Evolutionary conservation across 805 yeast species (phyloP), one percentile per base, ranked within the genome.

Genomic region (Monosporozyma servazzii): DNA sequence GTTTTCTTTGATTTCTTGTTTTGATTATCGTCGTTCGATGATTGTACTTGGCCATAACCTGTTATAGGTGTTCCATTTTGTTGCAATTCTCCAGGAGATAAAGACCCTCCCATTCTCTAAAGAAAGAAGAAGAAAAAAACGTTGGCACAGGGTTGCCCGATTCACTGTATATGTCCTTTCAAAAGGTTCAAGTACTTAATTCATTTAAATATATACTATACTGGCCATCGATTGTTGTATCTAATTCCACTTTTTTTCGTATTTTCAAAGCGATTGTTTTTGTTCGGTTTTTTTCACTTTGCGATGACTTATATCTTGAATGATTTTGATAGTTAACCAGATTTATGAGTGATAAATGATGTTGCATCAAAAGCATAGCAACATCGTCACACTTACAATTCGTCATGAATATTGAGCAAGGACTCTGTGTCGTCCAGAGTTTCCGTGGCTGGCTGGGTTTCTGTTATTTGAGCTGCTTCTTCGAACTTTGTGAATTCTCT

Each of bases 321-420:
- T 7, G 27, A 25, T 25, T 5, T 25, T 5, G 27, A 25, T 25
- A 25, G 27, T 25, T 25, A 25, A 25, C 27, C 27, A 25, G 7
- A 25, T 7, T 25, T 5, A 25, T 25, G 5, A 25, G 27, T 25
- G 7, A 25, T 25, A 7, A 25, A 33, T 15, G 17, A 11, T 15
- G n/a, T 7, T 13, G 18, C 6, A 6, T 33, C 18, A 2, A 33
- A 33, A 13, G 18, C n/a, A 33, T 6, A 3, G 37, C 17, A 13
- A 33, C 37, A 15, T 13, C 5, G 5, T 15, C 17, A 5, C 17
- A 4, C 11, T 30, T 27, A 51, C 10, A 51, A 39, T 45, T 51
- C 54, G 27, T 51, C 54, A 43, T 51, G 54, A 36, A 42, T 23
- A 18, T 45, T 33, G 11, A 18, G 21, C 5, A 33, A 33, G 37